phyloP scores from a whole-genome alignment of 169 alveolate species.

The Perkinsus marinus region DNA sequence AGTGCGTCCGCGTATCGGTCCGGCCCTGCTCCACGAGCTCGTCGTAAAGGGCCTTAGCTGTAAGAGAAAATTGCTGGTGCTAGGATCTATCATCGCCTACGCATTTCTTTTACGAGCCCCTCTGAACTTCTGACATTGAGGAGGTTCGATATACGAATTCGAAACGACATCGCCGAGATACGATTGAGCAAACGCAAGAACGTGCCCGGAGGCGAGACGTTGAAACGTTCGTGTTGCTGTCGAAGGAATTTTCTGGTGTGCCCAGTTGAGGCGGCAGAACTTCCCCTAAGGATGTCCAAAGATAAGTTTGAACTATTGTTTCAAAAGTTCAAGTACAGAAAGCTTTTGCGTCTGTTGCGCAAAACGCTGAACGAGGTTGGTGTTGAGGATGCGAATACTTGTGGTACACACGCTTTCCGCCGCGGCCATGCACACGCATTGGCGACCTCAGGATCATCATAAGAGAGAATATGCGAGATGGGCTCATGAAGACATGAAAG shows the following conservation, averaged over 20 bases:
- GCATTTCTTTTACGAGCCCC: no score
- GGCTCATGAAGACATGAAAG: background rate
- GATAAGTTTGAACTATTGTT: background rate
- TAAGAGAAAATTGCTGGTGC: no score
- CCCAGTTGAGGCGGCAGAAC: background rate
- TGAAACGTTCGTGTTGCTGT: background rate
- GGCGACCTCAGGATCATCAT: background rate
- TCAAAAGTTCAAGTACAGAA: background rate
- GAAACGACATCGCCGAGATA: no score
- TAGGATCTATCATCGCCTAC: no score
- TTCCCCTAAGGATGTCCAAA: background rate
- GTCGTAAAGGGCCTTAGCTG: no score
- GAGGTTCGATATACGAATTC: no score
- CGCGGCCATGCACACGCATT: background rate
- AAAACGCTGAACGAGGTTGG: background rate
- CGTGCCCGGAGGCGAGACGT: background rate
- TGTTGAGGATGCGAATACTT: no score
- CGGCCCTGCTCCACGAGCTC: no score
- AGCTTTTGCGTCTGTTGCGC: background rate
- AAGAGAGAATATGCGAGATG: background rate
- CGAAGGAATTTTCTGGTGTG: background rate
- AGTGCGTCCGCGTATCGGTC: no score
- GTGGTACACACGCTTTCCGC: background rate
- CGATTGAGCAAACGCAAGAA: background rate
- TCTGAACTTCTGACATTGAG: no score